Conservation (phyloP, 2,329 filamentous ascomycete genomes). For the Verticillium isaacii region DNA sequence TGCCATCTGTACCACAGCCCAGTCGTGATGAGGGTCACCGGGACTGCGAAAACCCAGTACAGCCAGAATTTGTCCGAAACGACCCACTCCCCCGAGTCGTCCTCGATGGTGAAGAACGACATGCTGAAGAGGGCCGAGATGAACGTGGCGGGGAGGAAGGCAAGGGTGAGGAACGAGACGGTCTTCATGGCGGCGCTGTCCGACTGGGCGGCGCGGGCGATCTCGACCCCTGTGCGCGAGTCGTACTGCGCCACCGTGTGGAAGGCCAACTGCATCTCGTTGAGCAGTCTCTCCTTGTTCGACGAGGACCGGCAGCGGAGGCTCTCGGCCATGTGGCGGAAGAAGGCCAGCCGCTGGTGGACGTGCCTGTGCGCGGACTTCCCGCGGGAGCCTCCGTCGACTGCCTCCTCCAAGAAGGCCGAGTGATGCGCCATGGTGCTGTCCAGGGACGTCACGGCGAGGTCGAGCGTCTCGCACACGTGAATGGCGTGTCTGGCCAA, state of each 20-base stretch:
- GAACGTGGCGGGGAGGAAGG: conserved; percentile 47
- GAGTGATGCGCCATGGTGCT: conserved; percentile 26
- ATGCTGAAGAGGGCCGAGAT: conserved; percentile 43
- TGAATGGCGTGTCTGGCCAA: conserved; percentile 39
- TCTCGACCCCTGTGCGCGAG: conserved; percentile 28
- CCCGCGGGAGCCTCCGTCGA: not conserved
- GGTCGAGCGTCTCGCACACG: conserved; percentile 34
- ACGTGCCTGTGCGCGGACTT: conserved; percentile 13
- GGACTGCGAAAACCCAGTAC: conserved; percentile 26
- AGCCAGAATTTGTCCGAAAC: conserved; percentile 29
- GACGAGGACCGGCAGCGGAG: conserved; percentile 29
- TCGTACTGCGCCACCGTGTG: conserved; percentile 37
- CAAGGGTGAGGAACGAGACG: conserved; percentile 41
- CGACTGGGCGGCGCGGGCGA: conserved; percentile 30
- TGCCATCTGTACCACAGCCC: conserved; percentile 15
- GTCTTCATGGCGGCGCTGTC: conserved; percentile 49
- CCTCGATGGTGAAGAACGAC: conserved; percentile 29
- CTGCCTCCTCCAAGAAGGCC: conserved; percentile 8
- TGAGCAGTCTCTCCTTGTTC: conserved; percentile 40
- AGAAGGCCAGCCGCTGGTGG: conserved; percentile 25
- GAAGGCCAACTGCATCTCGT: conserved; percentile 51
- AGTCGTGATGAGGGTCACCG: conserved; percentile 18
- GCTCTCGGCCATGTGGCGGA: conserved; percentile 25
- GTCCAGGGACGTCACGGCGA: conserved; percentile 24
- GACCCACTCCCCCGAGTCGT: conserved; percentile 15